Base-by-base conservation (phyloP, 345 rosid species). In the Gossypium sturtianum region DNA sequence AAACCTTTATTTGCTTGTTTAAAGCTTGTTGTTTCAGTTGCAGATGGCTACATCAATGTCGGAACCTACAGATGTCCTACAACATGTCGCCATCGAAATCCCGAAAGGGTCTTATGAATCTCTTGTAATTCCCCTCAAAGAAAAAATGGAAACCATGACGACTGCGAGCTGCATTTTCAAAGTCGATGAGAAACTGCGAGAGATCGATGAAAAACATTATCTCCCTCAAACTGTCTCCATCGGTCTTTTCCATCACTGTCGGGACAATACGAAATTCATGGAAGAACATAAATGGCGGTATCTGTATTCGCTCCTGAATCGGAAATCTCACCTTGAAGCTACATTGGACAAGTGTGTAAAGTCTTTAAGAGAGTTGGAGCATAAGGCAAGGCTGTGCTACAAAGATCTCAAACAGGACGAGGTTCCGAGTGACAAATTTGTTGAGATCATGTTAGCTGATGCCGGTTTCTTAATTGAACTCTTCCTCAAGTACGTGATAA, bases 381-480 rank as follows among this genome's bases (percentile, higher is more conserved):
- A 76, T 10, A 76, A 77, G 72, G 84, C 89, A 0, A 72, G 84
- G 9, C 9, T 76, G 7, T 87, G 80, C 78, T 89, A 84, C 0
- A 75, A 61, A 29, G 73, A 23, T 48, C 57, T 13, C 23, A 73
- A 43, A 34, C 53, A 34, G 2, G 11, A 29, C 29, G 0, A 4
- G 0, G 9, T 79, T 20, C 9, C 70, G 0, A 77, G 77, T 51
- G 72, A 85, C n/a, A 70, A 79, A 0, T 87, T 89, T 38, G 76
- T 84, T 29, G 66, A 87, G 52, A 69, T 85, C 82, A 75, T 87
- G 88, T 57, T 89, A 2, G 62, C 85, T 0, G 90, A 87, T 58
- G 90, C 86, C 0, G 76, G 90, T 22, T 87, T 89, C 84, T 73
- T 85, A 34, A 72, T 87, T 2, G 90, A 89, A 61, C 81, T 87